phyloP scores from a whole-genome alignment of 306 rosid species.

The Biancaea sappan region DNA sequence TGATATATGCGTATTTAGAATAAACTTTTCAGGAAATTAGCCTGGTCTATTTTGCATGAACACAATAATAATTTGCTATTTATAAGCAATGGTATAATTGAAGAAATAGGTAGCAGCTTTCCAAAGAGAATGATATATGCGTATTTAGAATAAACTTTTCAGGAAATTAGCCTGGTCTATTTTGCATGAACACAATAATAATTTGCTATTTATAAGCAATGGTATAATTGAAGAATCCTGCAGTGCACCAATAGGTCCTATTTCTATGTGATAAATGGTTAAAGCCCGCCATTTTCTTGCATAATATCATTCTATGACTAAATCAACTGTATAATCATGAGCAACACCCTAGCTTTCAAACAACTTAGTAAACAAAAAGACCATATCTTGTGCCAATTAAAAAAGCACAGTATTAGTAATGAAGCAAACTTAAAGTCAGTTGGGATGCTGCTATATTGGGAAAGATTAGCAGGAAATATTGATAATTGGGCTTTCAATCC shows the following conservation, averaged over 20 bases:
- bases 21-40: slow-evolving; percentile 10
- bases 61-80: neutral
- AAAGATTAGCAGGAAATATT: neutral
- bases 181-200: neutral
- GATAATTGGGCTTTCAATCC: neutral
- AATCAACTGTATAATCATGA: neutral
- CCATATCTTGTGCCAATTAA: neutral
- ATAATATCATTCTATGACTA: neutral
- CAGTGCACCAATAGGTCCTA: neutral
- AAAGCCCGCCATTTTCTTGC: neutral
- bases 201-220: neutral
- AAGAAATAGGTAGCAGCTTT: neutral
- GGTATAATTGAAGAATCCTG: neutral
- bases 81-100: neutral
- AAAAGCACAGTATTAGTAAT: neutral
- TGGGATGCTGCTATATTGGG: neutral
- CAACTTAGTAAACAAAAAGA: neutral
- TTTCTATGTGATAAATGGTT: neutral
- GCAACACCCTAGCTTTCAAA: neutral
- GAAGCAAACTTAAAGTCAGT: neutral
- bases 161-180: neutral
- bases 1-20: neutral
- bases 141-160: neutral
- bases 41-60: neutral
- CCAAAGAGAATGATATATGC: neutral